Evolutionary conservation across 345 rosid genomes (phyloP).

Genomic region (Streptanthus diversifolius): DNA sequence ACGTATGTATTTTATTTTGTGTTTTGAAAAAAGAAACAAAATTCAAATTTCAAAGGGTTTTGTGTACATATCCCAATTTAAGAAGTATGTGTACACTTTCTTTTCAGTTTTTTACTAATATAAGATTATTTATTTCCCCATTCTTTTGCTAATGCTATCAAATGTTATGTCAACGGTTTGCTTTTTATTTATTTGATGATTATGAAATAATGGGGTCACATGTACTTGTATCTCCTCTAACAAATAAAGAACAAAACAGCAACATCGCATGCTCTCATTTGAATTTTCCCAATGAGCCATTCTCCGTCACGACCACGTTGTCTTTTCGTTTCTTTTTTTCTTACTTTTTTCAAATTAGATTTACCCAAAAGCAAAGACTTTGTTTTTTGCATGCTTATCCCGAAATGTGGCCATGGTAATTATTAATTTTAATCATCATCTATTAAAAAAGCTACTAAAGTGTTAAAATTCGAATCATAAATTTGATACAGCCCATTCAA

Average conservation of each 20-base stretch:
- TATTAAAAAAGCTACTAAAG: slow-evolving; percentile 1
- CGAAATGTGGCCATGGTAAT: slow-evolving; percentile 16
- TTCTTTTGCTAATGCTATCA: background rate
- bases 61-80: background rate
- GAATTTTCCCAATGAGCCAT: slow-evolving; percentile 29
- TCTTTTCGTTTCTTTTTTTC: background rate
- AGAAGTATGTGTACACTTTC: slow-evolving; percentile 4
- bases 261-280: slow-evolving; percentile 36
- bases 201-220: slow-evolving; percentile 38
- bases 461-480: background rate
- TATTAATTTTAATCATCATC: slow-evolving; percentile 9
- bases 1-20: background rate
- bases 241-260: slow-evolving; percentile 25
- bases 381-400: slow-evolving; percentile 26
- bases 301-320: slow-evolving; percentile 39
- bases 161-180: slow-evolving; percentile 34
- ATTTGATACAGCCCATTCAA: background rate
- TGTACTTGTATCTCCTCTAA: slow-evolving; percentile 23
- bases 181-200: slow-evolving; percentile 21
- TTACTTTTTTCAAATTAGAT: slow-evolving; percentile 4
- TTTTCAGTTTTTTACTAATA: slow-evolving; percentile 5
- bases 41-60: background rate
- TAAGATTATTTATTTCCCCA: background rate
- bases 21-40: background rate
- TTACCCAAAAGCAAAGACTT: slow-evolving; percentile 31